Evolutionary conservation across 805 yeast genomes (phyloP).

Genomic region (Metschnikowia cerradonensis): DNA sequence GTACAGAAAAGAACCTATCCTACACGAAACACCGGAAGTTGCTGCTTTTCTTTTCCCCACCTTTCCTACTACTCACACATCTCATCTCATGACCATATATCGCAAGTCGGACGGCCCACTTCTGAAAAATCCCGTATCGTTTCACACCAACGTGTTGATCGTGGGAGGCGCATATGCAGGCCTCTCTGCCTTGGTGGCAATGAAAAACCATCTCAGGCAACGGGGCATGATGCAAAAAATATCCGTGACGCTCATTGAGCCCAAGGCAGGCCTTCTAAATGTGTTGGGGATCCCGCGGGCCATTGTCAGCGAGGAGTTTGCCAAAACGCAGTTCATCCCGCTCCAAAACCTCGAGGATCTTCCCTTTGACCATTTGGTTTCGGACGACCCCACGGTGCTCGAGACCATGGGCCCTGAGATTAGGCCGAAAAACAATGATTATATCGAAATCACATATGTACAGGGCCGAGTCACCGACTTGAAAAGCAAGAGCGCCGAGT

Average conservation of each 20-base stretch:
- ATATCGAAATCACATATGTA: conserved; percentile 20
- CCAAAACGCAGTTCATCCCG: conserved; percentile 35
- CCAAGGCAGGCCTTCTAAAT: conserved; percentile 37
- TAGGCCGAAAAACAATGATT: conserved; percentile 12
- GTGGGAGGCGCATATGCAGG: conserved; percentile 45
- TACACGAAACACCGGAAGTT: neutral
- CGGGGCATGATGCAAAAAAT: conserved; percentile 16
- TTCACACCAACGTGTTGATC: conserved; percentile 33
- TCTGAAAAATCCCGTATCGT: conserved; percentile 11
- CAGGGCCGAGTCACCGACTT: conserved; percentile 33
- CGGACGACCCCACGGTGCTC: conserved; percentile 21
- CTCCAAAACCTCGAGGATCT: conserved; percentile 27
- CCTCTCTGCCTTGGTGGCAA: conserved; percentile 29
- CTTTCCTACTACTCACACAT: neutral
- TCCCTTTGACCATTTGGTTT: conserved; percentile 25
- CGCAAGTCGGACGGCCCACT: conserved; percentile 9
- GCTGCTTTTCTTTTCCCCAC: too few species aligned
- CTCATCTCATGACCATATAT: conserved; percentile 1
- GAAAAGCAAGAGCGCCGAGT: conserved; percentile 24
- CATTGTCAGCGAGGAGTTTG: conserved; percentile 36
- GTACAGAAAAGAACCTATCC: neutral
- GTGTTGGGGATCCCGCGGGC: conserved; percentile 38
- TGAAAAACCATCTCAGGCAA: conserved; percentile 24
- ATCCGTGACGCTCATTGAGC: conserved; percentile 36
- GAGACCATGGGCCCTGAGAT: conserved; percentile 12